Evolutionary conservation across 1,284 basidiomycete species (phyloP), one percentile per base, ranked within the genome.

Genomic region (Tranzscheliella williamsii): DNA sequence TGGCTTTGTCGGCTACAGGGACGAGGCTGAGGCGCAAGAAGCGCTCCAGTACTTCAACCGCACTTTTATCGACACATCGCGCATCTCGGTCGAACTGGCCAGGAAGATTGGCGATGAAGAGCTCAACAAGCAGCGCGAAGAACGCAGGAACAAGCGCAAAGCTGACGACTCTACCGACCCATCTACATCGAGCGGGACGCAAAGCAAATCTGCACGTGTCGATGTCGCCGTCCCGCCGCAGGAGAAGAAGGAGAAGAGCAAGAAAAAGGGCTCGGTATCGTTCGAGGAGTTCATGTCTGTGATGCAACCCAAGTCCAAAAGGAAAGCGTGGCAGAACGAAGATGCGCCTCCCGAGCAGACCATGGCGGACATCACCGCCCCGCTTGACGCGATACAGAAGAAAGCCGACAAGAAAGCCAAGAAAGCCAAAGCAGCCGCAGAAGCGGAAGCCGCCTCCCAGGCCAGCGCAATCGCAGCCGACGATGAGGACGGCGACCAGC

Each of bases 1-100:
- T 74, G 94, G 88, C 0, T 98, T 97, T 75, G 83, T 96, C 6
- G 94, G 94, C 0, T 97, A 86, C 82, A 90, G 89, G 78, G 85
- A 85, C 0, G 83, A 87, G 27, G 81, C 83, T 11, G 89, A 96
- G 63, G 94, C 94, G 0, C 58, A 80, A 11, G 83, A 83, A 13
- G 91, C 89, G 0, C 84, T 84, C 75, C 83, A 86, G 35, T 97
- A 89, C 86, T 95, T 91, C 70, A 85, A 95, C 76, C 83, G 84
- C 24, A 90, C 88, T 0, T 97, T 78, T 69, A 66, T 80, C 30
- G 67, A 72, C 24, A 79, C 79, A 11, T 87, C 77, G 81, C 63
- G 87, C 66, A 85, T 96, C 52, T 84, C 80, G 48, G 89, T 95
- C 7, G 83, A 85, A 33, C 78, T 91, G 32, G 85, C 93, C 1